Percentiles rank a stretch among this genome's conserved stretches.
phyloP scores from a whole-genome alignment of 768 basidiomycete genomes.

The Tricholomella constricta region DNA sequence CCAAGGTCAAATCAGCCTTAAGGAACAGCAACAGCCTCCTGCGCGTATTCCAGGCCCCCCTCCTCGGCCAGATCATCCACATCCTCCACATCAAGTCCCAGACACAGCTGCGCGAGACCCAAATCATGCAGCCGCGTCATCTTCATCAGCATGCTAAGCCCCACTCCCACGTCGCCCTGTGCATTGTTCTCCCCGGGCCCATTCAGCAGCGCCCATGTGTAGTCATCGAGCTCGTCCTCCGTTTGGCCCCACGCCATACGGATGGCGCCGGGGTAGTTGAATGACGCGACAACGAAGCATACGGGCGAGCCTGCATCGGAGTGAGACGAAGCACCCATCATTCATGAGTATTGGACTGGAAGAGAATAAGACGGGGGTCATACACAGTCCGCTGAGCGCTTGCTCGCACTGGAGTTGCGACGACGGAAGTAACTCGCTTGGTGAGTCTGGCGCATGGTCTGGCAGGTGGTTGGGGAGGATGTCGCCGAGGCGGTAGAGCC shows the following conservation, averaged over 20 bases:
- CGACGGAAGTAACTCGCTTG: conserved; percentile 24
- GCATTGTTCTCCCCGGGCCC: conserved; percentile 37
- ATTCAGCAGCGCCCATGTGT: conserved; percentile 65
- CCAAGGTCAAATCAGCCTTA: background rate
- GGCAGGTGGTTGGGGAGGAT: conserved; percentile 54
- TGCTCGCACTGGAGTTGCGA: conserved; percentile 60
- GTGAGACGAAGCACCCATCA: background rate
- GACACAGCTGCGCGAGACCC: conserved; percentile 67
- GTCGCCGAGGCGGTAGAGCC: conserved; percentile 73
- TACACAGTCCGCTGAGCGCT: conserved; percentile 76
- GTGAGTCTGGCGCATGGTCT: conserved; percentile 23
- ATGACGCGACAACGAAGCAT: conserved; percentile 74
- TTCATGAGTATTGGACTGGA: background rate
- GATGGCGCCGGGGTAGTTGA: conserved; percentile 63
- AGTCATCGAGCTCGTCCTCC: conserved; percentile 69
- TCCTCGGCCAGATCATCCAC: background rate
- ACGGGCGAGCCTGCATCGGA: conserved; percentile 63
- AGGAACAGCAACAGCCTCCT: background rate
- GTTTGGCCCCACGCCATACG: conserved; percentile 68
- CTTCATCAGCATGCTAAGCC: conserved; percentile 65
- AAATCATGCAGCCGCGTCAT: conserved; percentile 79
- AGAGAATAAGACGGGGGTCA: conserved; percentile 23
- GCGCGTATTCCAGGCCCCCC: background rate
- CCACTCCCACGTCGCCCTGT: conserved; percentile 34
- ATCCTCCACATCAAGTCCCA: conserved; percentile 31